Evolutionary conservation across 2,329 filamentous ascomycete genomes (phyloP).

Genomic region (Xylaria sp.): DNA sequence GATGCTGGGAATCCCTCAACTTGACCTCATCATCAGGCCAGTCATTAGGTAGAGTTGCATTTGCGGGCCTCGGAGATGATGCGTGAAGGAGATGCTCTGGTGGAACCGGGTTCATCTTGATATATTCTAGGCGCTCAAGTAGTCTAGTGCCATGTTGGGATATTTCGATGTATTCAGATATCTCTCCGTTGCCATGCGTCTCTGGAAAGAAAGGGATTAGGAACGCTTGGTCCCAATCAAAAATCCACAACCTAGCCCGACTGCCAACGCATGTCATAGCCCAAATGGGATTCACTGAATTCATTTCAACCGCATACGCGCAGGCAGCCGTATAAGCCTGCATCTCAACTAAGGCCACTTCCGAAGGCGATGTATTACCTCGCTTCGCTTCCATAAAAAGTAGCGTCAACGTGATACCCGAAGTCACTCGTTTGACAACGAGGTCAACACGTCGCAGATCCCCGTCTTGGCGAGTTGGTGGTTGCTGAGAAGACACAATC

Average conservation of each 20-base stretch:
- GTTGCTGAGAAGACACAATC: too few species aligned
- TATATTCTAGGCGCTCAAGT: neutral
- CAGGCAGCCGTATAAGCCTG: conserved; percentile 1
- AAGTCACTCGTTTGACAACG: too few species aligned
- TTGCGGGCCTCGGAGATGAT: conserved; percentile 5
- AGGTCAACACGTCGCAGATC: too few species aligned
- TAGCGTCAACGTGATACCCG: too few species aligned
- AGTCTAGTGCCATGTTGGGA: conserved; percentile 3
- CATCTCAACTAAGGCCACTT: neutral
- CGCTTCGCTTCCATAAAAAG: conserved; percentile 1
- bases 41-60: neutral
- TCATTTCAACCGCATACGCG: neutral
- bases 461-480: too few species aligned
- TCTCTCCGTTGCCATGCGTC: neutral
- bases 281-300: neutral
- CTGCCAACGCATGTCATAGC: conserved; percentile 6
- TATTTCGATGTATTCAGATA: conserved; percentile 8
- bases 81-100: neutral
- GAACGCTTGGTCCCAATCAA: neutral
- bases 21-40: conserved; percentile 12
- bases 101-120: neutral
- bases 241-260: conserved; percentile 5
- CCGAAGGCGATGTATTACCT: neutral
- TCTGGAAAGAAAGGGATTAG: neutral
- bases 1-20: conserved; percentile 3